Conservation (phyloP, 371 early-diverging fungal genomes). For the Mucor piriformis region DNA sequence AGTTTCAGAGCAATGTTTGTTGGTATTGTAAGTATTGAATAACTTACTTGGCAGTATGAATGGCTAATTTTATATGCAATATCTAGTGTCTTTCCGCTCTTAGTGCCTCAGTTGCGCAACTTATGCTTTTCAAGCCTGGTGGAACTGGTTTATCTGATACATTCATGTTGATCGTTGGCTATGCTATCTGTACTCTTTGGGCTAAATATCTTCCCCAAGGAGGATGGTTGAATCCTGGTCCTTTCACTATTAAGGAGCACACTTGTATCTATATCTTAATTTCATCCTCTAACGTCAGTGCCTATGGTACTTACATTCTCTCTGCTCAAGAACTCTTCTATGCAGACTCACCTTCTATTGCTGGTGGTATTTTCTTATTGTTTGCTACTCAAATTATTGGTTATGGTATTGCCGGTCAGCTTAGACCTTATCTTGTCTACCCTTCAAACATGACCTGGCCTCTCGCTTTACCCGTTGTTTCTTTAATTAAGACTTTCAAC, state of each 20-base stretch:
- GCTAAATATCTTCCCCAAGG: constrained; percentile 32
- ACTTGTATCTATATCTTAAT: constrained; percentile 45
- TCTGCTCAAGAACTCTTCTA: constrained; percentile 60
- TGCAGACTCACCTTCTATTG: constrained; percentile 39
- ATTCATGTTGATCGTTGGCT: constrained; percentile 50
- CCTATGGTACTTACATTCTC: constrained; percentile 56
- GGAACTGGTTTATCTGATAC: constrained; percentile 39
- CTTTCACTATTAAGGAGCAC: constrained; percentile 50
- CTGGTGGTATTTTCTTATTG: constrained; percentile 55
- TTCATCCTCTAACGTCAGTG: constrained; percentile 40
- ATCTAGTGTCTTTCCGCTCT: constrained; percentile 30
- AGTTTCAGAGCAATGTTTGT: constrained; percentile 29
- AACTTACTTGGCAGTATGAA: neutral
- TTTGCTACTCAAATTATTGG: constrained; percentile 78
- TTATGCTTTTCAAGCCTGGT: constrained; percentile 51
- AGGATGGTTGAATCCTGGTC: constrained; percentile 49
- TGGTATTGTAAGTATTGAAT: constrained; percentile 30
- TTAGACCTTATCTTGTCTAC: constrained; percentile 77
- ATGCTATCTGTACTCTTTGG: constrained; percentile 40
- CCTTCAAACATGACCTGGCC: constrained; percentile 93
- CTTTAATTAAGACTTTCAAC: constrained; percentile 77
- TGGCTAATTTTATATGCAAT: no score
- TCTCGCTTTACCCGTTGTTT: constrained; percentile 69
- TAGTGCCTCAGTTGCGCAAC: constrained; percentile 43
- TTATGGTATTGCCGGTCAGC: constrained; percentile 83